phyloP scores from a whole-genome alignment of 1,284 basidiomycete species.

The Cutaneotrichosporon curvatum region DNA sequence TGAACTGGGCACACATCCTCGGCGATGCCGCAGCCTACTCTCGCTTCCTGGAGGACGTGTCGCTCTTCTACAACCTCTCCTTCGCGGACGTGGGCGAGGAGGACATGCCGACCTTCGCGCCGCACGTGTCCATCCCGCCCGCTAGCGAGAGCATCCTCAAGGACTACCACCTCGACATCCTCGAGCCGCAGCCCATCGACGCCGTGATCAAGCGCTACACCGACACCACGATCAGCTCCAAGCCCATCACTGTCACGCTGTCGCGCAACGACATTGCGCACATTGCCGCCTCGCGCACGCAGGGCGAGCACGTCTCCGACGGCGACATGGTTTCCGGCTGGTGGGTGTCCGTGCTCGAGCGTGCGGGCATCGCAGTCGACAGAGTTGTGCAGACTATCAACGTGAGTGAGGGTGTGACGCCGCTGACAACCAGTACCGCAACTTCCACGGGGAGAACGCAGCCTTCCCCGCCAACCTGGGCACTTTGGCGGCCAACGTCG shows the following conservation, averaged over 20 bases:
- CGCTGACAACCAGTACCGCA: conserved; percentile 20
- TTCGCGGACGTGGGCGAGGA: conserved; percentile 14
- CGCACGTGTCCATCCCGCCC: conserved; percentile 15
- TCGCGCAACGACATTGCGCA: conserved; percentile 12
- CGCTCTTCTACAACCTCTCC: conserved; percentile 21
- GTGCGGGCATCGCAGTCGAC: conserved; percentile 16
- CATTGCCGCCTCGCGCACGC: conserved; percentile 7
- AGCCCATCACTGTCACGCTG: conserved; percentile 12
- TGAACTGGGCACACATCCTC: conserved; percentile 22
- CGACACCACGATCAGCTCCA: conserved; percentile 1
- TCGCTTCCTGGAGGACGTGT: conserved; percentile 20
- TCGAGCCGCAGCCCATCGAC: conserved; percentile 4
- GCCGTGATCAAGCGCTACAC: conserved; percentile 12
- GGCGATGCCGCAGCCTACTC: conserved; percentile 19
- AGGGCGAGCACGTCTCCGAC: conserved; percentile 11
- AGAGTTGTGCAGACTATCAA: conserved; percentile 20
- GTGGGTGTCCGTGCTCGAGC: conserved; percentile 22
- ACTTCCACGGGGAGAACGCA: conserved; percentile 17
- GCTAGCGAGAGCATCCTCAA: conserved; percentile 8
- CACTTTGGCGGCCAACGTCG: conserved; percentile 24
- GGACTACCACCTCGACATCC: conserved; percentile 10
- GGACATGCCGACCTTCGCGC: conserved; percentile 17
- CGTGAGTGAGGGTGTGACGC: conserved; percentile 11
- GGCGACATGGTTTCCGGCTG: conserved; percentile 24
- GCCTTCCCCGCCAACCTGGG: conserved; percentile 23